Evolutionary conservation across 1,284 basidiomycete species (phyloP).

Genomic region (Cutaneotrichosporon sp.): DNA sequence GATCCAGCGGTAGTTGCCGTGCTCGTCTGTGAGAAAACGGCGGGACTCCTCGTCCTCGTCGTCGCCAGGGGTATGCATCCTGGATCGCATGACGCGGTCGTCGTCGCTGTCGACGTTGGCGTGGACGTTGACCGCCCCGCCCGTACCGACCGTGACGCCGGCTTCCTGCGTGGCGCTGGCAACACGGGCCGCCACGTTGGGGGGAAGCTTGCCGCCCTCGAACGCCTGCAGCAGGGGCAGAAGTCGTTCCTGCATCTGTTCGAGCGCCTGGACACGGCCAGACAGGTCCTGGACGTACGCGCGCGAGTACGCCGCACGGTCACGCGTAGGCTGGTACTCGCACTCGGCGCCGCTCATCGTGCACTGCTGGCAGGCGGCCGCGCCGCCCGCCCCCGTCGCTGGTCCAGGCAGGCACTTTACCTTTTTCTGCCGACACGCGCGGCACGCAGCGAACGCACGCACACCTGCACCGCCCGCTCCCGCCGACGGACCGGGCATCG

Average conservation of each 20-base stretch:
- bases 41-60: conserved; percentile 49
- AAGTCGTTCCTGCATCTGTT: conserved; percentile 31
- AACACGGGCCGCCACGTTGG: background rate
- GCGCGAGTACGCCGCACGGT: conserved; percentile 42
- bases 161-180: background rate
- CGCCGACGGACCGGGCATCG: background rate
- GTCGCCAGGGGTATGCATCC: conserved; percentile 48
- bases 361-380: conserved; percentile 40
- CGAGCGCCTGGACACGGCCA: conserved; percentile 42
- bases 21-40: conserved; percentile 55
- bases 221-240: conserved; percentile 36
- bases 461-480: conserved; percentile 14
- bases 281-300: conserved; percentile 46
- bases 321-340: conserved; percentile 43
- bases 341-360: conserved; percentile 34
- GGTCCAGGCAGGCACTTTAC: conserved; percentile 41
- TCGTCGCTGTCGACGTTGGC: conserved; percentile 7
- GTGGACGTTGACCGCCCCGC: conserved; percentile 2
- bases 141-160: background rate
- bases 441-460: conserved; percentile 41
- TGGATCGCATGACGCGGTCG: conserved; percentile 3
- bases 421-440: conserved; percentile 41
- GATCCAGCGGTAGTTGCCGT: conserved; percentile 86
- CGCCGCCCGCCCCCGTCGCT: conserved; percentile 7
- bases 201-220: conserved; percentile 22